Evolutionary conservation across 2,329 filamentous ascomycete genomes (phyloP).

Genomic region (Curvularia sp.): DNA sequence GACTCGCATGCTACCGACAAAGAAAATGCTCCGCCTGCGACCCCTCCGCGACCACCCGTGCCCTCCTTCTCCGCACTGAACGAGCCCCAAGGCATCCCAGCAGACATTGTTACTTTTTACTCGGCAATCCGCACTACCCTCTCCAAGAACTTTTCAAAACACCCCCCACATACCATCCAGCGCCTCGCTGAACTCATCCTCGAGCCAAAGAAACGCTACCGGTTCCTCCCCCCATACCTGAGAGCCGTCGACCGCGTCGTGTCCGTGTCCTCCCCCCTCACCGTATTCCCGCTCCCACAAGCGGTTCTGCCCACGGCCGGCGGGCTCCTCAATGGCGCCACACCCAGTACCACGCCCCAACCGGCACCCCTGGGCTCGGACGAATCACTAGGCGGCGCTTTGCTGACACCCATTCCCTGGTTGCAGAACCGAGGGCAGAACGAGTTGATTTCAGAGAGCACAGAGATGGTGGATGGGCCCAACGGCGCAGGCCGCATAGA

Average conservation of each 20-base stretch:
- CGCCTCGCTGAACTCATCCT: constrained; percentile 87
- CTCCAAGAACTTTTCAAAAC: constrained; percentile 68
- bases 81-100: constrained; percentile 36
- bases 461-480: constrained; percentile 80
- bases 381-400: constrained; percentile 85
- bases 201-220: constrained; percentile 78
- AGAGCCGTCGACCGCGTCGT: constrained; percentile 90
- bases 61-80: constrained; percentile 52
- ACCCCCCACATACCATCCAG: constrained; percentile 92
- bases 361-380: constrained; percentile 72
- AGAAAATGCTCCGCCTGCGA: constrained; percentile 67
- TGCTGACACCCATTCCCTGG: constrained; percentile 95
- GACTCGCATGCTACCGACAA: constrained; percentile 68
- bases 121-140: constrained; percentile 60
- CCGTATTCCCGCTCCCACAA: constrained; percentile 81
- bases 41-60: constrained; percentile 50
- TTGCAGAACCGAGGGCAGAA: constrained; percentile 61
- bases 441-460: constrained; percentile 74
- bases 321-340: constrained; percentile 66
- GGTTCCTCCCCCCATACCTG: constrained; percentile 80
- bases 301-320: constrained; percentile 60
- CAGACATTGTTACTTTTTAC: constrained; percentile 43
- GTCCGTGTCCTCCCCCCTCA: constrained; percentile 82
- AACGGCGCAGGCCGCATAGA: constrained; percentile 81
- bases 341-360: constrained; percentile 49